Evolutionary conservation across 495 filamentous ascomycete species (phyloP), one percentile per base, ranked within the genome.

Genomic region (Aspergillus panamensis): DNA sequence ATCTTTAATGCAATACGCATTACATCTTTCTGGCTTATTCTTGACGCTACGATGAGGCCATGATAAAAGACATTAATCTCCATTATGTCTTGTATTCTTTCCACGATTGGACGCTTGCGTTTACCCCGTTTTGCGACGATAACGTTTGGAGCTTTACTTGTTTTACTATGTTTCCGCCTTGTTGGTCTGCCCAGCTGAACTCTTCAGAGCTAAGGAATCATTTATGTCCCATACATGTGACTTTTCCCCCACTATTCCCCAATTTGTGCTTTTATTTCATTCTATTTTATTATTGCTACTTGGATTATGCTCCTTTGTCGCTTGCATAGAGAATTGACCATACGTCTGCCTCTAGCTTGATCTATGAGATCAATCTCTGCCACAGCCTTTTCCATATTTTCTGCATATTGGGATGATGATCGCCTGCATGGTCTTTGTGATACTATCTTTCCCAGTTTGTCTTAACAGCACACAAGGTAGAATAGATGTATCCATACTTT

Each of bases 401-500:
- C 45, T 54, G 48, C 60, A 62, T 58, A 53, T 58, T 40, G 61
- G 65, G 55, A 61, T 55, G 55, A 62, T 42, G 55, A 30, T 48
- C 48, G 51, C 39, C 52, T 57, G 42, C 55, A 60, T 63, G 61
- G 51, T 57, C 59, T 48, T 39, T 48, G 51, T 48, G 51, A 55
- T 60, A 32, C 45, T 60, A 49, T 60, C 47, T 52, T 59, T 53
- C 47, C 51, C 51, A 42, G 48, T 47, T 56, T 65, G 50, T 53
- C 45, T 32, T 50, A 61, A 53, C 58, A 65, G 51, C 57, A 58
- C 43, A 62, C 45, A 55, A 59, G 61, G 63, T 63, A 66, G 63
- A 66, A 60, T 64, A 66, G 61, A 68, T 66, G 60, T 66, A 67
- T 55, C 55, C 63, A 67, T 69, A 69, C 57, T 53, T 53, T 58